Percentiles rank a stretch among this genome's conserved stretches.
phyloP scores from a whole-genome alignment of 345 rosid genomes.

The Salix caprea region DNA sequence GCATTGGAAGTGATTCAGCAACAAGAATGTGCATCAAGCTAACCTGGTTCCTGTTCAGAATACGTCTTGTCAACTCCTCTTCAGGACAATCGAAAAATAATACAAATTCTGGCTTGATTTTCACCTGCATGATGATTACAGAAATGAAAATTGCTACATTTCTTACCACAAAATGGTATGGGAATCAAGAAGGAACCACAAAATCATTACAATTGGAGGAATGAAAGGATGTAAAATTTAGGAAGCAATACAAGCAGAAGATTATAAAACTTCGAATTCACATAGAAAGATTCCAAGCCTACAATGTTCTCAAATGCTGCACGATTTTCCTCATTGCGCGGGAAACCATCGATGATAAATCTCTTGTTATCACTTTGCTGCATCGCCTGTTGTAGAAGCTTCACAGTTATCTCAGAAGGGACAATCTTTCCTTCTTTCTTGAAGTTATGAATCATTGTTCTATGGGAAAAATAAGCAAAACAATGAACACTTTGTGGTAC shows the following conservation, averaged over 20 bases:
- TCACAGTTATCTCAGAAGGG: conserved; percentile 78
- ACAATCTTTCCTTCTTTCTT: conserved; percentile 74
- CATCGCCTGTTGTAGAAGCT: conserved; percentile 72
- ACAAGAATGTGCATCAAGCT: background rate
- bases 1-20: background rate
- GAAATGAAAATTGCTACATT: background rate
- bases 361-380: conserved; percentile 52
- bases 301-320: conserved; percentile 63
- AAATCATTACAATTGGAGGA: background rate
- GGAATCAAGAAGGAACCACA: background rate
- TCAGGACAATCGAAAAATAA: conserved; percentile 56
- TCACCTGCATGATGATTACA: conserved; percentile 29
- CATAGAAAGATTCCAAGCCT: conserved; percentile 18
- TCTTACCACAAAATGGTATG: background rate
- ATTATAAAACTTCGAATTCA: background rate
- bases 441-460: conserved; percentile 64
- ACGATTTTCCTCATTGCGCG: conserved; percentile 77
- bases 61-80: conserved; percentile 68
- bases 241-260: background rate
- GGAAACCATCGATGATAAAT: conserved; percentile 80
- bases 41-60: conserved; percentile 72
- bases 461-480: conserved; percentile 24
- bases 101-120: conserved; percentile 57
- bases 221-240: background rate
- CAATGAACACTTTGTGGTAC: background rate